These are phyloP conservation scores for Phylloporus scabripes DNA, from an alignment of 768 basidiomycete genomes.

Conservation along the genomic window DNA sequence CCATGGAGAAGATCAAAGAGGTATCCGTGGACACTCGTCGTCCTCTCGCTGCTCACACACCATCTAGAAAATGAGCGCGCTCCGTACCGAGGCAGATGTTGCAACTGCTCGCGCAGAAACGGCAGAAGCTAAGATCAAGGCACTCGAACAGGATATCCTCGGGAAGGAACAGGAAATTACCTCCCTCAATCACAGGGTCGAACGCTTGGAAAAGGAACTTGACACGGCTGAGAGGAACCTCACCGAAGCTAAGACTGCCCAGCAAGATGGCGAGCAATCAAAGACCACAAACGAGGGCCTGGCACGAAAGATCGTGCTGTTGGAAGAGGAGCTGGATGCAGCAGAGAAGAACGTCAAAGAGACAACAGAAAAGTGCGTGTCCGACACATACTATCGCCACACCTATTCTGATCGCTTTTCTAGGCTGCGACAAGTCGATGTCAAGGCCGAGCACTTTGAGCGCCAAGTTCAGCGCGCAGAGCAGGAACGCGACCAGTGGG, in stretches of 20 bases:
- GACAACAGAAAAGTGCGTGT: constrained; percentile 87
- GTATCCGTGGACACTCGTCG: constrained; percentile 9
- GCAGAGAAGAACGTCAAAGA: constrained; percentile 97
- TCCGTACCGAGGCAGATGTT: constrained; percentile 81
- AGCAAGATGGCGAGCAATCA: constrained; percentile 63
- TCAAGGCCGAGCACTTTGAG: constrained; percentile 99
- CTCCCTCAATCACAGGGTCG: constrained; percentile 70
- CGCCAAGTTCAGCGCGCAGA: constrained; percentile 82
- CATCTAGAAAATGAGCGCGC: constrained; percentile 61
- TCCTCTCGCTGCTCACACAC: not conserved
- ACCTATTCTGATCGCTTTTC: constrained; percentile 17
- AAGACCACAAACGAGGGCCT: constrained; percentile 71
- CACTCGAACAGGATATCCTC: constrained; percentile 63
- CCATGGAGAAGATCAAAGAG: constrained; percentile 50
- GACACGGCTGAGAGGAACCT: constrained; percentile 69
- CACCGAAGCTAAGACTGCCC: constrained; percentile 54
- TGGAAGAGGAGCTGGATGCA: constrained; percentile 93
- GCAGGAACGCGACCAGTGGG: constrained; percentile 89
- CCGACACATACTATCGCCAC: constrained; percentile 4
- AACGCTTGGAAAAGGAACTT: constrained; percentile 58
- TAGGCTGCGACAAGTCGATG: constrained; percentile 92
- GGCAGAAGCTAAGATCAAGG: constrained; percentile 82
- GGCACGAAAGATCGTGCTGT: constrained; percentile 75
- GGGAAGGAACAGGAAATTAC: constrained; percentile 81
- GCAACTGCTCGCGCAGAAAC: constrained; percentile 79